Base-by-base conservation (phyloP, 164 flowering plant genomes). In the Sextonia rubra region DNA sequence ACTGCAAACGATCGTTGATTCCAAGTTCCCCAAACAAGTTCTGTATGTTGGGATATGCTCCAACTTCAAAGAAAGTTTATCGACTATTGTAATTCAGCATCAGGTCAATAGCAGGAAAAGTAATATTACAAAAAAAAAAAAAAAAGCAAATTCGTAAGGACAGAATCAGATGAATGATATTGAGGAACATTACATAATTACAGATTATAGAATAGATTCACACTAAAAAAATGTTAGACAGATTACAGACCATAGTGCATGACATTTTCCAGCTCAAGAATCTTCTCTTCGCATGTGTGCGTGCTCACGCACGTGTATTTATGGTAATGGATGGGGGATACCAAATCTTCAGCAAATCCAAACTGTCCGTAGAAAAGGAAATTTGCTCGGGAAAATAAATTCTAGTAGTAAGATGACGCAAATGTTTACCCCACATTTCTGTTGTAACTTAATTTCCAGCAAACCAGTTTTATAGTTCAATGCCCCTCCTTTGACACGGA, bases 21-120 rank as follows among this genome's bases (percentile, higher is more conserved):
- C 95, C 97, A 75, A 93, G 94, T 77, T 95, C 99, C 68, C 97
- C 93, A 83, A 95, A 91, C 77, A 95, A 81, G 82, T 90, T 95
- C 80, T 95, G 99, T 11, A 95, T 63, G 82, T 95, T 95, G 61
- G 99, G 99, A 80, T 95, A 95, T 47, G 99, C 99, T 80, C 99
- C 99, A 85, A 95, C 99, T 95, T 74, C 82, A 76, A 74, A 49
- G 60, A 70, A 66, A 69, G 24, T 32, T 71, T 65, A 75, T 4
- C 29, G 25, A 25, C 47, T 20, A 48, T 14, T 18, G 20, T 17
- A 68, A 22, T 12, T 37, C 14, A 68, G 17, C 47, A 7, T 37
- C 12, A 11, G 72, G 23, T 24, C 22, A 49, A 26, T 55, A 24
- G 26, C 27, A 61, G 24, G 23, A 11, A 61, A 71, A 71, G 52